phyloP scores from a whole-genome alignment of 441 rosid genomes.

The Flueggea neowawraea region DNA sequence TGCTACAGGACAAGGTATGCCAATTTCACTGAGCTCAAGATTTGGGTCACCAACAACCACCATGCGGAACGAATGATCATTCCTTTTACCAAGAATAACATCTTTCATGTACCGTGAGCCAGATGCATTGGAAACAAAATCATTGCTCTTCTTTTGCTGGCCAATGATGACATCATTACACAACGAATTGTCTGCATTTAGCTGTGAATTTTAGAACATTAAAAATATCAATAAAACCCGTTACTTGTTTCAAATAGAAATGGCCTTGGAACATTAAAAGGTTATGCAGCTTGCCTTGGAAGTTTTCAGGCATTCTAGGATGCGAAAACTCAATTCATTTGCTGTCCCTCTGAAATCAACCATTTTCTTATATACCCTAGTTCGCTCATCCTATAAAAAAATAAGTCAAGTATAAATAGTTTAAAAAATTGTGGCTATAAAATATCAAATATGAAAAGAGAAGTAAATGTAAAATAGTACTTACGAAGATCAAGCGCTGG shows the following conservation, averaged over 20 bases:
- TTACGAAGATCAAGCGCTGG: conserved; percentile 64
- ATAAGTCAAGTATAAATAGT: conserved; percentile 7
- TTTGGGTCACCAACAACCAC: conserved; percentile 90
- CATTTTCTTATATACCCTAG: conserved; percentile 71
- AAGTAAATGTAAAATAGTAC: conserved; percentile 15
- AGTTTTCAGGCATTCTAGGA: conserved; percentile 70
- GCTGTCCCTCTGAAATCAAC: conserved; percentile 70
- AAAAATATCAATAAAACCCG: conserved; percentile 12
- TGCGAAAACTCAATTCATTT: conserved; percentile 73
- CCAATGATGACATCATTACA: conserved; percentile 38
- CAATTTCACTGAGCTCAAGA: conserved; percentile 75
- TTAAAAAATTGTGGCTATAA: conserved; percentile 7
- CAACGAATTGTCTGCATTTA: conserved; percentile 56
- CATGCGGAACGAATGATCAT: conserved; percentile 84
- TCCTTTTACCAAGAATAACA: conserved; percentile 87
- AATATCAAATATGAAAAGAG: conserved; percentile 13
- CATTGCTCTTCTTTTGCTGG: conserved; percentile 37
- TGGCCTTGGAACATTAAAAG: background rate
- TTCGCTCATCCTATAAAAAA: conserved; percentile 69
- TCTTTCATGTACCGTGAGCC: conserved; percentile 94
- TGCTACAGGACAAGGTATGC: conserved; percentile 81
- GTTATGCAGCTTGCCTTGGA: conserved; percentile 72
- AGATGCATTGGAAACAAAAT: conserved; percentile 45
- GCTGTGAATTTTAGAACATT: conserved; percentile 39
- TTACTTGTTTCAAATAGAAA: background rate